Percentiles rank a stretch among this genome's conserved stretches.
Conservation (phyloP, 2,329 filamentous ascomycete genomes). For the Ascochyta viciae-villosae region DNA sequence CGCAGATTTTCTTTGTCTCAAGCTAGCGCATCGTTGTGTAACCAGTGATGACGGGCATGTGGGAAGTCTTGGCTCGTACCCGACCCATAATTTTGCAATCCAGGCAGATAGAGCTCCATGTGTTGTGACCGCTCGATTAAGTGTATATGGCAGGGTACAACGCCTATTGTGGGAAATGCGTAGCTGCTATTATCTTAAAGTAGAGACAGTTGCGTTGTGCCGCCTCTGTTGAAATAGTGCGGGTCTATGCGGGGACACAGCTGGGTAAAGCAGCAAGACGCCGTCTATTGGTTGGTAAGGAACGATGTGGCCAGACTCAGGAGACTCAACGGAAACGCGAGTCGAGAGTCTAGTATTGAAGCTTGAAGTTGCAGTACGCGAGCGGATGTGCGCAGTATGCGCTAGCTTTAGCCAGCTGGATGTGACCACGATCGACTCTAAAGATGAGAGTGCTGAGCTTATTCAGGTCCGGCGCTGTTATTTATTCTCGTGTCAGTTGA, state of each 20-base stretch:
- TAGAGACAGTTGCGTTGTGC: no score
- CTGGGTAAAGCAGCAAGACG: conserved; percentile 19
- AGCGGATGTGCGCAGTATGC: neutral
- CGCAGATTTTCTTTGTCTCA: conserved; percentile 26
- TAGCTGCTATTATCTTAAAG: neutral
- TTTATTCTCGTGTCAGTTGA: neutral
- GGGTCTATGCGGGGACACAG: neutral
- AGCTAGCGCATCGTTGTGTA: conserved; percentile 24
- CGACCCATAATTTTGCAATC: conserved; percentile 24
- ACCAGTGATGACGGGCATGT: conserved; percentile 32
- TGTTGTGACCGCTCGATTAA: neutral
- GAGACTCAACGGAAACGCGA: neutral
- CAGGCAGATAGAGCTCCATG: conserved; percentile 1
- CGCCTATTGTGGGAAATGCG: neutral
- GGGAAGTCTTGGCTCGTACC: conserved; percentile 27
- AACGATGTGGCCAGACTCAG: conserved; percentile 7
- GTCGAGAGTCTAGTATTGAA: neutral
- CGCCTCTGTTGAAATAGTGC: neutral
- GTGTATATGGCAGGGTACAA: neutral
- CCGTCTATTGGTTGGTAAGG: neutral
- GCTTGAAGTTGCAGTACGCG: neutral
- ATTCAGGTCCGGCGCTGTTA: neutral
- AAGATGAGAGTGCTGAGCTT: neutral
- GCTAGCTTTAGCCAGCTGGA: neutral
- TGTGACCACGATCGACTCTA: neutral